Base-by-base conservation (phyloP, 805 yeast genomes). In the Kregervanrija pseudodelftensis region DNA sequence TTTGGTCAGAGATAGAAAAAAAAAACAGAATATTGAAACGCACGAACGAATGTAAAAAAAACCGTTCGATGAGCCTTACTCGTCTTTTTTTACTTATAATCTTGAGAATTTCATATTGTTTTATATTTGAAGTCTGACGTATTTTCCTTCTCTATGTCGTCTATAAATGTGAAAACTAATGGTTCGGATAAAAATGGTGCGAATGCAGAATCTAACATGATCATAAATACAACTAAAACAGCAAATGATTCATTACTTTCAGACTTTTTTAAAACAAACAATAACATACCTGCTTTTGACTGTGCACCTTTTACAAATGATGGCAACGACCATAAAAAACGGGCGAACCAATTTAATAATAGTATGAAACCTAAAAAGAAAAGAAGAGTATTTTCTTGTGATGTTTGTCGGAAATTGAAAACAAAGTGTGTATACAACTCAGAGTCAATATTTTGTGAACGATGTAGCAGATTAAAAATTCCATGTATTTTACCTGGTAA, bases 351-450 rank as follows among this genome's bases (percentile, higher is more conserved):
- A 7, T 14, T 14, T 8, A 10, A 9, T 33, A 33, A 36, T 36
- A 8, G 31, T 12, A 36, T 32, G n/a, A 46, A 43, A 14, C 36
- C 42, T 5, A 44, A 35, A 42, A 57, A 55, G 49, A 61, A 54
- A 42, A 54, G 62, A 40, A 50, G 57, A 17, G 45, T 51, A 4
- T 57, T 75, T 67, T 57, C 68, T 8, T 79, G 85, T 56, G 65
- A 64, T 11, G 64, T 68, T 12, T 79, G 85, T 49, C 64, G 82
- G 11, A 73, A 69, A 53, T 65, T 76, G 47, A 79, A 79, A 55
- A 78, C 83, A 1, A 66, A 81, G 46, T 79, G 85, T 56, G 80
- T 74, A 46, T 70, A 67, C 50, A 75, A 73, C 36, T 66, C 69
- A 0, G 53, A 61, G 2, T 54, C 57, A 11, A 68, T 67, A 4